phyloP scores from a whole-genome alignment of 805 yeast species.

The Candida germanica region DNA sequence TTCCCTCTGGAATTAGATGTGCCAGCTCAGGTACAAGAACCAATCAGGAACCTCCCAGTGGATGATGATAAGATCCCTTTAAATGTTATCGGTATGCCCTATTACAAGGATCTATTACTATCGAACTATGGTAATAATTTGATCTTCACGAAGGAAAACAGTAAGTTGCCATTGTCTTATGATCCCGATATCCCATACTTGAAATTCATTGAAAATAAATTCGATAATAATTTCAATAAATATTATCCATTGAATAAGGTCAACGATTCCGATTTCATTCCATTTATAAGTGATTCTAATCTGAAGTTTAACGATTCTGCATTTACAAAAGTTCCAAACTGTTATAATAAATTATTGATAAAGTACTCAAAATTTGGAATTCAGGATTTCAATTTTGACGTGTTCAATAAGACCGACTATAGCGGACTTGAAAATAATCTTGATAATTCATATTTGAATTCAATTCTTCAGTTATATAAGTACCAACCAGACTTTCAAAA shows the following conservation, averaged over 20 bases:
- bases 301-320: slow-evolving; percentile 8
- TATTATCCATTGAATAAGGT: slow-evolving; percentile 13
- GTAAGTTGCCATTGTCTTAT: slow-evolving; percentile 48
- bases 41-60: slow-evolving; percentile 40
- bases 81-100: slow-evolving; percentile 80
- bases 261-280: slow-evolving; percentile 9
- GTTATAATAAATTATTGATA: slow-evolving; percentile 71
- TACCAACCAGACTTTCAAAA: slow-evolving; percentile 74
- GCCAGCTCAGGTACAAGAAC: slow-evolving; percentile 30
- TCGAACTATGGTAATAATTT: slow-evolving; percentile 76
- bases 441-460: slow-evolving; percentile 68
- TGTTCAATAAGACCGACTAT: slow-evolving; percentile 64
- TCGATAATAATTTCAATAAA: slow-evolving; percentile 13
- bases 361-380: slow-evolving; percentile 88
- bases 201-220: slow-evolving; percentile 13
- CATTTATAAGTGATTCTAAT: slow-evolving; percentile 13
- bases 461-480: slow-evolving; percentile 75
- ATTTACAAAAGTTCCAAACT: slow-evolving; percentile 53
- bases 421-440: slow-evolving; percentile 90
- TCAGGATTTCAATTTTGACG: slow-evolving; percentile 87
- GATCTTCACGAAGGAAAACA: slow-evolving; percentile 56
- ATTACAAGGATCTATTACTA: slow-evolving; percentile 68
- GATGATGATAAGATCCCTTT: slow-evolving; percentile 56
- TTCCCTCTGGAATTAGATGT: slow-evolving; percentile 33
- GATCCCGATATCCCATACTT: slow-evolving; percentile 16